These are phyloP conservation scores for Monosporascus sp. DNA, from an alignment of 2,329 filamentous ascomycete species.

Conservation along the genomic window DNA sequence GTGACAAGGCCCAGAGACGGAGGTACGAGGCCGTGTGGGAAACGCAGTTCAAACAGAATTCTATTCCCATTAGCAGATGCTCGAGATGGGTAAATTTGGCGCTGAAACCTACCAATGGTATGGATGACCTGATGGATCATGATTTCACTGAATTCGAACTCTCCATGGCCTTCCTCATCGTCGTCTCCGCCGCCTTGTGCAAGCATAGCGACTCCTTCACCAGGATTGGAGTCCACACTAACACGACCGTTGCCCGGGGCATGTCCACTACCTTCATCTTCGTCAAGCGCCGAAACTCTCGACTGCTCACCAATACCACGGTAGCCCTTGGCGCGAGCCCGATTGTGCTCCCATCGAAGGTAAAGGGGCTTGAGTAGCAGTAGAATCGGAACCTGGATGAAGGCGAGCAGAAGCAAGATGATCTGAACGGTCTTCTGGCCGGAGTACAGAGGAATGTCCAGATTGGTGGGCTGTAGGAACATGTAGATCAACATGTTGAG, in stretches of 20 bases:
- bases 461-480: constrained; percentile 81
- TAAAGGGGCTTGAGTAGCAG: constrained; percentile 96
- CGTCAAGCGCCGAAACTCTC: constrained; percentile 83
- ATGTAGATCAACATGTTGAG: constrained; percentile 99
- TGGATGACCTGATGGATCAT: constrained; percentile 99
- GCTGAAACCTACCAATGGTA: constrained; percentile 72
- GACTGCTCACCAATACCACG: constrained; percentile 86
- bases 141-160: constrained; percentile 94
- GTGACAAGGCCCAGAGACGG: constrained; percentile 93
- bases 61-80: constrained; percentile 39
- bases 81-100: background rate
- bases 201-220: constrained; percentile 50
- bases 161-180: constrained; percentile 77
- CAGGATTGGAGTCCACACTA: constrained; percentile 61
- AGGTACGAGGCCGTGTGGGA: constrained; percentile 98
- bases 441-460: constrained; percentile 69
- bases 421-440: constrained; percentile 75
- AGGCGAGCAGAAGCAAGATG: constrained; percentile 72
- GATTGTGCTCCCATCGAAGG: constrained; percentile 89
- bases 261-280: constrained; percentile 67
- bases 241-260: constrained; percentile 56
- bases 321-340: constrained; percentile 81
- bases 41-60: constrained; percentile 98
- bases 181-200: constrained; percentile 46
- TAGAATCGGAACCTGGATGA: constrained; percentile 82